phyloP scores from a whole-genome alignment of 805 yeast genomes.

The Yamadazyma takamatsuzukensis region DNA sequence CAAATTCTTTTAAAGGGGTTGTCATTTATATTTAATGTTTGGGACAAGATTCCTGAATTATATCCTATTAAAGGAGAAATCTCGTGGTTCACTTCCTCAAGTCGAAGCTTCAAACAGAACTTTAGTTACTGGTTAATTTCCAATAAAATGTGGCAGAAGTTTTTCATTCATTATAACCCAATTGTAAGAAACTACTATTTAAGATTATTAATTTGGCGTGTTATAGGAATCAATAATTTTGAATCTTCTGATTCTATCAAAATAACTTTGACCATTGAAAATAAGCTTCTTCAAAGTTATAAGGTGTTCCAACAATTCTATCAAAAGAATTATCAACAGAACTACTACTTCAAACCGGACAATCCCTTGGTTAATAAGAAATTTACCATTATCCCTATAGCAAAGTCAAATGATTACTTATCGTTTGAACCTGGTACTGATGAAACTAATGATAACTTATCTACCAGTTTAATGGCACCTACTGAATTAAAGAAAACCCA shows the following conservation, averaged over 20 bases:
- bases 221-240: slow-evolving; percentile 41
- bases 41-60: slow-evolving; percentile 60
- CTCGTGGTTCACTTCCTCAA: slow-evolving; percentile 38
- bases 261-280: slow-evolving; percentile 26
- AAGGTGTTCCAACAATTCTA: slow-evolving; percentile 23
- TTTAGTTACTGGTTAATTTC: slow-evolving; percentile 54
- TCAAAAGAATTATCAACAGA: slow-evolving; percentile 9
- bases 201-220: slow-evolving; percentile 66
- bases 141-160: slow-evolving; percentile 47
- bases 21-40: slow-evolving; percentile 65
- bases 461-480: slow-evolving; percentile 13
- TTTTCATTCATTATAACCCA: slow-evolving; percentile 79
- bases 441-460: slow-evolving; percentile 6
- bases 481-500: slow-evolving; percentile 47
- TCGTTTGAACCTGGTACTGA: slow-evolving; percentile 3
- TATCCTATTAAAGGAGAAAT: neutral
- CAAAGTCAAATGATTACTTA: slow-evolving; percentile 10
- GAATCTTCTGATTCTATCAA: slow-evolving; percentile 31
- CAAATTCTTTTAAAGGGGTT: slow-evolving; percentile 61
- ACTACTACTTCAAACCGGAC: slow-evolving; percentile 29
- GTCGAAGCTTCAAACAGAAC: slow-evolving; percentile 45
- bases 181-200: slow-evolving; percentile 66
- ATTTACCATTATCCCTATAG: slow-evolving; percentile 39
- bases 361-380: slow-evolving; percentile 47
- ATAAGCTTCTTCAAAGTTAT: slow-evolving; percentile 27